Evolutionary conservation across 371 early-diverging fungal genomes (phyloP).

Genomic region (Syncephalastrum racemosum): DNA sequence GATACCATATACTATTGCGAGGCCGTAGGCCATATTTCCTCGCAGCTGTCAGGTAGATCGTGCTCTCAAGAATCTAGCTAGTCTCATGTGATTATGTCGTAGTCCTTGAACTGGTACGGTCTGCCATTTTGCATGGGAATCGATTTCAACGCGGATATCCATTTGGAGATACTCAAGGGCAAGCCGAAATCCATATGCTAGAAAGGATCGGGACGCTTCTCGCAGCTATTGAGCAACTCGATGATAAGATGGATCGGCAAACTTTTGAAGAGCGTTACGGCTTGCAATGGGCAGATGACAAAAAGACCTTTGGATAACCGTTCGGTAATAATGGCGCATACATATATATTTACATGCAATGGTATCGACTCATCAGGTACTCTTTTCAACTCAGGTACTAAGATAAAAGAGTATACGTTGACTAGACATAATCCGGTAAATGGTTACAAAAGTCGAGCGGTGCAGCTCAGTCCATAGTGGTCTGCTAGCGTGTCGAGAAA

Average conservation of each 20-base stretch:
- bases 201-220: not conserved
- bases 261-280: constrained; percentile 15
- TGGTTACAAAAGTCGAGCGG: not conserved
- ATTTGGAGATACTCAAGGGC: constrained; percentile 5
- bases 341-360: not conserved
- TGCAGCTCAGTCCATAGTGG: constrained; percentile 25
- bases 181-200: constrained; percentile 10
- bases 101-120: not conserved
- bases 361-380: not conserved
- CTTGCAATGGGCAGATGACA: constrained; percentile 5
- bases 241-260: constrained; percentile 4
- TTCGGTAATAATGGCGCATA: not conserved
- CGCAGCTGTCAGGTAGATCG: too few relatives aligned
- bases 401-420: not conserved
- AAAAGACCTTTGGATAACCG: not conserved
- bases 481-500: constrained; percentile 5
- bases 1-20: constrained; percentile 14
- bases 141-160: constrained; percentile 11
- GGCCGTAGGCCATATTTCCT: not conserved
- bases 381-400: not conserved
- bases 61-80: too few relatives aligned
- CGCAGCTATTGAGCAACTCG: not conserved
- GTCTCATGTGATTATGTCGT: not conserved
- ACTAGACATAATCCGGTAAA: not conserved
- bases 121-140: constrained; percentile 5